phyloP scores from a whole-genome alignment of 306 rosid genomes.

The Astragalus membranaceus region DNA sequence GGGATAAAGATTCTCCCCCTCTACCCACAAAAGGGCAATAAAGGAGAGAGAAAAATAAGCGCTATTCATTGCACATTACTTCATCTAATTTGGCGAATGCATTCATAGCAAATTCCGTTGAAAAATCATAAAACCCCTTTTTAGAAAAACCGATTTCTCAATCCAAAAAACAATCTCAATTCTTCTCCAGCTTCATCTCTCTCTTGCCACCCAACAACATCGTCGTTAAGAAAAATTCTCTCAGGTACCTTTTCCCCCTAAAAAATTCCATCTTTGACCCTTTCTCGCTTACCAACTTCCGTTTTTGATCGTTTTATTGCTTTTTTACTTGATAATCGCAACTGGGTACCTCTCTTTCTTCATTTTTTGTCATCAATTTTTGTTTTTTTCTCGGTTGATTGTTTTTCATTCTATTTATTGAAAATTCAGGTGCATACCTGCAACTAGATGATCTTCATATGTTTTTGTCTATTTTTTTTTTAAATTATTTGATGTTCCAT shows the following conservation, averaged over 20 bases:
- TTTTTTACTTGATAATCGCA: conserved; percentile 11
- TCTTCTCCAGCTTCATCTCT: neutral
- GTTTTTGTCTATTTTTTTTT: neutral
- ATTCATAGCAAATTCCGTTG: neutral
- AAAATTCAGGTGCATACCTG: neutral
- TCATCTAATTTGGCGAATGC: neutral
- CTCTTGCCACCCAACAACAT: conserved; percentile 5
- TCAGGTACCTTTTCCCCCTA: conserved; percentile 29
- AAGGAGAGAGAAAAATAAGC: neutral
- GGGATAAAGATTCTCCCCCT: neutral
- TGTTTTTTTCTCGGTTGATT: neutral
- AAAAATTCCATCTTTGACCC: conserved; percentile 1
- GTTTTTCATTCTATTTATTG: neutral
- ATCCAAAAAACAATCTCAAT: neutral
- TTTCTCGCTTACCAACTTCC: conserved; percentile 7
- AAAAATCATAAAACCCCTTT: conserved; percentile 17
- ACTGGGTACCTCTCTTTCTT: neutral
- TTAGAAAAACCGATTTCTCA: neutral
- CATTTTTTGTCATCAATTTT: neutral
- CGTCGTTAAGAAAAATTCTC: conserved; percentile 14
- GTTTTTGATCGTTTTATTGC: conserved; percentile 21
- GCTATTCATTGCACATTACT: neutral
- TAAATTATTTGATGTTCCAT: neutral
- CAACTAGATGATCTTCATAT: neutral
- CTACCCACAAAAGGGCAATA: neutral